Conservation (phyloP, 108 stramenopile species). For the Asterionellopsis glacialis region DNA sequence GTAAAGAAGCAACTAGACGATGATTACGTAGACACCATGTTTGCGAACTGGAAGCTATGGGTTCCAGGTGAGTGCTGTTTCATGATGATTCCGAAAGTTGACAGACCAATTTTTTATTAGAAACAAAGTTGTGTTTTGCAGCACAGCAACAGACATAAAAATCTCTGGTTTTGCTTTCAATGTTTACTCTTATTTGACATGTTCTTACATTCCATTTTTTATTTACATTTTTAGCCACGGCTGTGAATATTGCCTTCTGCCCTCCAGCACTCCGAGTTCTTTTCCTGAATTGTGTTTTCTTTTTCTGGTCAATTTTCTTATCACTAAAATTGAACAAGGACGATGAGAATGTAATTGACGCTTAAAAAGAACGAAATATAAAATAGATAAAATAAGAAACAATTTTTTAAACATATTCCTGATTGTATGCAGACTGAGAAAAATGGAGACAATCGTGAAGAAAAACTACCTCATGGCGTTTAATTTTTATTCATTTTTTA, state of each 20-base stretch:
- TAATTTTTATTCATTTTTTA: too few species aligned
- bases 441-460: too few species aligned
- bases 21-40: constrained; percentile 84
- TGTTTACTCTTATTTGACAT: too few species aligned
- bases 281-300: constrained; percentile 89
- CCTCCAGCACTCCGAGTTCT: constrained; percentile 85
- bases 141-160: too few species aligned
- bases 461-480: too few species aligned
- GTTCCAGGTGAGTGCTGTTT: neutral
- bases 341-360: constrained; percentile 9
- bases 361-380: neutral
- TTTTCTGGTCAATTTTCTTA: constrained; percentile 91
- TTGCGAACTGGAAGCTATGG: constrained; percentile 80
- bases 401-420: neutral
- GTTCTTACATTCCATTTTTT: constrained; percentile 40
- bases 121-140: too few species aligned
- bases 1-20: constrained; percentile 68
- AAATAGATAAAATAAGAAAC: neutral
- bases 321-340: constrained; percentile 81
- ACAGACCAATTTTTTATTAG: too few species aligned
- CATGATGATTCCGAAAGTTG: too few species aligned
- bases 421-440: too few species aligned
- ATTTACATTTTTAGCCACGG: constrained; percentile 56
- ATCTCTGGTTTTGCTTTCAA: too few species aligned
- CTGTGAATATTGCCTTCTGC: constrained; percentile 87